These are phyloP conservation scores for Coemansia guatemalensis DNA, from an alignment of 192 early-diverging fungal genomes.

Conservation along the genomic window DNA sequence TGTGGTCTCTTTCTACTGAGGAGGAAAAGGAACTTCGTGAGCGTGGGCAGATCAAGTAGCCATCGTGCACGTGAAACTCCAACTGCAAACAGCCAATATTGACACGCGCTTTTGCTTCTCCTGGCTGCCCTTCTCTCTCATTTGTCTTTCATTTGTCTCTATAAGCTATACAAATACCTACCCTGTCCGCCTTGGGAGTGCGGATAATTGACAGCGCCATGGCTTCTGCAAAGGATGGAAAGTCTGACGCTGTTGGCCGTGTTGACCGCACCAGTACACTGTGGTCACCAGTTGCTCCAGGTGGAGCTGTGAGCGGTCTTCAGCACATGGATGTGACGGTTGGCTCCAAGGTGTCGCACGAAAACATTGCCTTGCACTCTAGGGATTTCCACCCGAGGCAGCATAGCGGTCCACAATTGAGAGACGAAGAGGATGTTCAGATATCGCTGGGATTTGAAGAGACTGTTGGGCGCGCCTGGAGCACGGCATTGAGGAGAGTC, in stretches of 20 bases:
- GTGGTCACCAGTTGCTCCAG: background rate
- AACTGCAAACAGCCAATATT: background rate
- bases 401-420: background rate
- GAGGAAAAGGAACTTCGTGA: slow-evolving; percentile 50
- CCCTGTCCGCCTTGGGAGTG: too few species aligned
- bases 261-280: background rate
- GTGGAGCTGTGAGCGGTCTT: background rate
- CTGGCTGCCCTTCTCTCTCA: too few species aligned
- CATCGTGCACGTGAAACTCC: background rate
- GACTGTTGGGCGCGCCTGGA: slow-evolving; percentile 33
- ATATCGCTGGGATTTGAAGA: slow-evolving; percentile 39
- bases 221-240: background rate
- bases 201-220: background rate
- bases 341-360: background rate
- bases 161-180: too few species aligned
- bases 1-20: slow-evolving; percentile 49
- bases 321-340: slow-evolving; percentile 7
- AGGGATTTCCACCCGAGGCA: background rate
- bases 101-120: too few species aligned
- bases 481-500: slow-evolving; percentile 26
- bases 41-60: slow-evolving; percentile 36
- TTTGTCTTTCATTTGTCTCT: too few species aligned
- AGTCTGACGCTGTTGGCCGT: background rate
- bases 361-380: background rate
- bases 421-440: slow-evolving; percentile 37